Evolutionary conservation across 2,329 filamentous ascomycete genomes (phyloP).

Genomic region (Ophiocordyceps sinensis): DNA sequence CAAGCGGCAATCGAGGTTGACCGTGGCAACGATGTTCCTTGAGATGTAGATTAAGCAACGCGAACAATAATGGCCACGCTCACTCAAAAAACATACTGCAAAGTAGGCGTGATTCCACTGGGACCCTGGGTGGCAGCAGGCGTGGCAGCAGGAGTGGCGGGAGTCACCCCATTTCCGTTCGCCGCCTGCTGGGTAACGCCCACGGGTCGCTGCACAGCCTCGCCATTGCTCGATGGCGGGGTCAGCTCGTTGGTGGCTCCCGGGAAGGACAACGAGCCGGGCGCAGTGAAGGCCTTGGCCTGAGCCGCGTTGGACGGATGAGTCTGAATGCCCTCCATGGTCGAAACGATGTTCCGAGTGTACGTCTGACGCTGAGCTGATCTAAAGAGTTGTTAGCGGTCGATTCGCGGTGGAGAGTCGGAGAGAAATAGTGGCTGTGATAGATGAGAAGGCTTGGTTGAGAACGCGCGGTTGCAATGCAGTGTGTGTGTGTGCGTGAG

Average conservation of each 20-base stretch:
- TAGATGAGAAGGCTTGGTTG: no score
- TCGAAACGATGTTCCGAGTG: background rate
- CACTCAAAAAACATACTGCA: conserved; percentile 73
- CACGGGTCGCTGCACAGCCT: conserved; percentile 21
- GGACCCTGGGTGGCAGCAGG: conserved; percentile 70
- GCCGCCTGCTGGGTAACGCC: conserved; percentile 39
- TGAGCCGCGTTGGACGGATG: conserved; percentile 84
- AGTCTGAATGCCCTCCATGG: conserved; percentile 79
- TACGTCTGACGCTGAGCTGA: conserved; percentile 14
- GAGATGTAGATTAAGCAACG: conserved; percentile 37
- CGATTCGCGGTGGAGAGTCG: background rate
- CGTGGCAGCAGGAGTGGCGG: conserved; percentile 81
- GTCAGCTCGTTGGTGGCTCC: conserved; percentile 72
- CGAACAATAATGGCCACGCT: conserved; percentile 15
- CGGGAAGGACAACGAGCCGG: conserved; percentile 84
- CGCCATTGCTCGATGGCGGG: conserved; percentile 60
- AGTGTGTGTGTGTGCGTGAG: background rate
- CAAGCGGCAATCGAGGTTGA: conserved; percentile 93
- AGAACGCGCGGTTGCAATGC: background rate
- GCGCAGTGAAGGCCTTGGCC: conserved; percentile 90
- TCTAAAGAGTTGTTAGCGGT: conserved; percentile 10
- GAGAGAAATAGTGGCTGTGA: background rate
- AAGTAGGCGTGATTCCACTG: conserved; percentile 79
- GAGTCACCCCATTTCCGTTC: conserved; percentile 68
- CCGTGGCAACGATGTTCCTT: conserved; percentile 98